Base-by-base conservation (phyloP, 139 green algal genomes). In the Tetradesmus lagerheimii region DNA sequence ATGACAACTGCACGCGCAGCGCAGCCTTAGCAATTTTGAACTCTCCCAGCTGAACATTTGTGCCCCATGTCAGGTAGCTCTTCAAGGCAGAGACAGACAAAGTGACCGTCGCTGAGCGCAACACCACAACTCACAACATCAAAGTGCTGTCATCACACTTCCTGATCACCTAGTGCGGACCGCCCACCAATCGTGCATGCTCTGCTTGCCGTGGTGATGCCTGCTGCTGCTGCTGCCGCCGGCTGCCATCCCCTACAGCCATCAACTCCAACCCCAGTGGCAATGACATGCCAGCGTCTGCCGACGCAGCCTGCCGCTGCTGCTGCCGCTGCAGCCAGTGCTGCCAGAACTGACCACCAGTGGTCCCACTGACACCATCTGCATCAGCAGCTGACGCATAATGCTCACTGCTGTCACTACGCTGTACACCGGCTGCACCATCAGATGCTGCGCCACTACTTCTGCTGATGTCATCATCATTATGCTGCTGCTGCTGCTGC, bases 311-410 rank as follows among this genome's bases (percentile, higher is more conserved):
- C 38, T 83, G 85, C 85, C 38, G 85, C 85, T 83, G 85, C 85
- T 80, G 83, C 83, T 89, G 83, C 83, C 47, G 67, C 66, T 78
- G 85, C 85, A 83, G 45, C 67, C 85, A 83, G 15, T 75, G 16
- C 85, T 83, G 85, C 85, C 85, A 89, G 41, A 45, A 81, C 38
- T 80, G 62, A 20, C 64, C n/a, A 41, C 43, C 23, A 29, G 37
- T 18, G 15, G 23, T 43, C 29, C 64, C 75, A 2, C 38, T 77
- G 35, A 29, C n/a, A 34, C 77, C 77, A 9, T 47, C 38, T 16
- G 25, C 38, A 31, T 34, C 77, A 81, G 16, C 75, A n/a, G 27
- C 29, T 39, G 75, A 14, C 18, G 35, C 20, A n/a, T 81, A 39
- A 4, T 41, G 14, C 11, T 77, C 47, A 50, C 47, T 14, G 14